phyloP scores from a whole-genome alignment of 768 basidiomycete species.

The Leccinum obscurum region DNA sequence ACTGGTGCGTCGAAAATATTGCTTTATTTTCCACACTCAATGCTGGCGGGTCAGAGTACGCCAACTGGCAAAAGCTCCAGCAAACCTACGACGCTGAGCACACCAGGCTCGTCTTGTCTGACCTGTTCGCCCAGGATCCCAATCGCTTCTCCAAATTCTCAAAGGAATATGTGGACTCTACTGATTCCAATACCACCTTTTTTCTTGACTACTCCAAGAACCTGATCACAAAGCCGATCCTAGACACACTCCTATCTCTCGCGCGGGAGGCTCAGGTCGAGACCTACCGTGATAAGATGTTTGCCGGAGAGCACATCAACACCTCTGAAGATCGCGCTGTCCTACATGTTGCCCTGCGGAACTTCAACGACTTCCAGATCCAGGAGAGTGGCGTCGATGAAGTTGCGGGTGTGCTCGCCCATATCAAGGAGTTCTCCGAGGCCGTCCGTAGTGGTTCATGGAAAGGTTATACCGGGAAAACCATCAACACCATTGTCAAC shows the following conservation, averaged over 20 bases:
- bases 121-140: constrained; percentile 90
- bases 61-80: constrained; percentile 91
- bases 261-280: constrained; percentile 87
- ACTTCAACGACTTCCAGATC: constrained; percentile 76
- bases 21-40: not conserved
- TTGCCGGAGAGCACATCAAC: constrained; percentile 95
- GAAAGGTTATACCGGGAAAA: constrained; percentile 97
- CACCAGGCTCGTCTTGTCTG: constrained; percentile 78
- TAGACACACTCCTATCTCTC: constrained; percentile 73
- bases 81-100: constrained; percentile 72
- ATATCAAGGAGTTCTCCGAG: constrained; percentile 90
- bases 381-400: constrained; percentile 79
- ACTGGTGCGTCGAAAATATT: constrained; percentile 41
- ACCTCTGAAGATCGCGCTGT: constrained; percentile 98
- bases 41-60: constrained; percentile 59
- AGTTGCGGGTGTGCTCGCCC: constrained; percentile 78
- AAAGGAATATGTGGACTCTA: constrained; percentile 65
- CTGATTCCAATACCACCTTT: constrained; percentile 71
- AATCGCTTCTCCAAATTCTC: constrained; percentile 86
- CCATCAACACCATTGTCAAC: constrained; percentile 94
- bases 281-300: constrained; percentile 87
- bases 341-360: constrained; percentile 90
- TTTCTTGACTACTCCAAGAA: constrained; percentile 98
- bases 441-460: constrained; percentile 82
- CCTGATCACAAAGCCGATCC: constrained; percentile 83